Conservation (phyloP, 2,329 filamentous ascomycete genomes). For the Akanthomyces uredinophilus region DNA sequence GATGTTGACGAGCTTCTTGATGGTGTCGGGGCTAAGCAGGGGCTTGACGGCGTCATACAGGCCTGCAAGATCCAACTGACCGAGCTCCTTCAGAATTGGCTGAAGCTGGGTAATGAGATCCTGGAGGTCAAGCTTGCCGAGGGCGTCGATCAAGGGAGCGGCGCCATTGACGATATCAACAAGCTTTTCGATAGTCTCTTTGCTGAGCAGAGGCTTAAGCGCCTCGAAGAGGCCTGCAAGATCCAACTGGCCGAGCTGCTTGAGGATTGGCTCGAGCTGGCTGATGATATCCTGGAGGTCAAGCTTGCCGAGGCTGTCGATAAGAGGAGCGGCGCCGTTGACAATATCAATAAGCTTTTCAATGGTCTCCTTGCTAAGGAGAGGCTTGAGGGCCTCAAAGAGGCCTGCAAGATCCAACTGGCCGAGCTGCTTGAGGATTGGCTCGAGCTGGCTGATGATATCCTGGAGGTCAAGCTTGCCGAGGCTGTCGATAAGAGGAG, state of each 20-base stretch:
- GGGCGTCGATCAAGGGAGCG: slow-evolving; percentile 7
- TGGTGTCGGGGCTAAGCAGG: slow-evolving; percentile 28
- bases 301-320: slow-evolving; percentile 29
- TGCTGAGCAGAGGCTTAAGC: slow-evolving; percentile 11
- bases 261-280: too few relatives aligned
- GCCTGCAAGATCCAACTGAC: slow-evolving; percentile 24
- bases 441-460: slow-evolving; percentile 17
- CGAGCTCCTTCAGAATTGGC: slow-evolving; percentile 22
- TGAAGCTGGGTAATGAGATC: slow-evolving; percentile 14
- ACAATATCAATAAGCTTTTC: too few relatives aligned
- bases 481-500: slow-evolving; percentile 29
- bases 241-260: slow-evolving; percentile 1
- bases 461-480: slow-evolving; percentile 30
- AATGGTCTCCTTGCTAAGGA: not conserved
- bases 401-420: slow-evolving; percentile 14
- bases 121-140: slow-evolving; percentile 15
- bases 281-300: slow-evolving; percentile 25
- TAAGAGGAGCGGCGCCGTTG: slow-evolving; percentile 24
- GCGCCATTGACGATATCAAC: not conserved
- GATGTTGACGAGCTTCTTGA: slow-evolving; percentile 21
- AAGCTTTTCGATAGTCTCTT: slow-evolving; percentile 21
- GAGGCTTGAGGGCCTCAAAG: slow-evolving; percentile 16
- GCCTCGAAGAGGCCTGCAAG: slow-evolving; percentile 16
- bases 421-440: slow-evolving; percentile 20
- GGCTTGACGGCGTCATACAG: slow-evolving; percentile 30